Evolutionary conservation across 805 yeast species (phyloP), one percentile per base, ranked within the genome.

Genomic region (Alloascoidea africana): DNA sequence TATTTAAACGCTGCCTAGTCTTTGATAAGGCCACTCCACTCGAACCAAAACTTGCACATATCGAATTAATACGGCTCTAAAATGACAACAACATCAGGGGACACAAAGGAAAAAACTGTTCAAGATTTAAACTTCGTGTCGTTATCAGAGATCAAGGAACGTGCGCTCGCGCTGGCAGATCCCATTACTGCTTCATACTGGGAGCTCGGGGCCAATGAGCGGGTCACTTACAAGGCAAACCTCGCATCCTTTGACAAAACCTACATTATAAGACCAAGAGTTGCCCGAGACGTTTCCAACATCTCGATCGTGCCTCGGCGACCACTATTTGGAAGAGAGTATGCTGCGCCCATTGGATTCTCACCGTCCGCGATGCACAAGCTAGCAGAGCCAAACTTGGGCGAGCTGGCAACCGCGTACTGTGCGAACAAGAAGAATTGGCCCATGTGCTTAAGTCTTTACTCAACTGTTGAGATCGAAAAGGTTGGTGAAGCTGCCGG

Each of bases 281-380:
- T 48, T 17, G 41, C 55, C 47, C 38, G 44, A 17, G 52, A 53
- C 17, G 57, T 50, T 11, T 45, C 50, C 3, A 42, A 42, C 14
- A 40, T 54, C 8, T 53, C 54, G 33, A 36, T 42, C 8, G 23
- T 45, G 5, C 45, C 51, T 4, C 39, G 41, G 19, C 39, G 36
- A 23, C 39, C 37, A 16, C 37, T 54, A 23, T 43, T 55, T 27
- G 60, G 59, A 14, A 35, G 39, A 16, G 33, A 44, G 13, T 48
- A 41, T 34, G 32, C 45, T 3, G 15, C 45, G 14, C 63, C 63
- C 2, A 39, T 56, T 17, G 60, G 59, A 15, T 39, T 56, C 16
- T 54, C 62, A 13, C 60, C 62, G 5, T 44, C 55, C 18, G 63
- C 61, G 1, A 48, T 48, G 36, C 55, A 54, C 34, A 44, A 44